A percentile compares a stretch with the other conserved stretches of the same genome.
Conservation (phyloP, 495 filamentous ascomycete species). For the Penicillium roqueforti region DNA sequence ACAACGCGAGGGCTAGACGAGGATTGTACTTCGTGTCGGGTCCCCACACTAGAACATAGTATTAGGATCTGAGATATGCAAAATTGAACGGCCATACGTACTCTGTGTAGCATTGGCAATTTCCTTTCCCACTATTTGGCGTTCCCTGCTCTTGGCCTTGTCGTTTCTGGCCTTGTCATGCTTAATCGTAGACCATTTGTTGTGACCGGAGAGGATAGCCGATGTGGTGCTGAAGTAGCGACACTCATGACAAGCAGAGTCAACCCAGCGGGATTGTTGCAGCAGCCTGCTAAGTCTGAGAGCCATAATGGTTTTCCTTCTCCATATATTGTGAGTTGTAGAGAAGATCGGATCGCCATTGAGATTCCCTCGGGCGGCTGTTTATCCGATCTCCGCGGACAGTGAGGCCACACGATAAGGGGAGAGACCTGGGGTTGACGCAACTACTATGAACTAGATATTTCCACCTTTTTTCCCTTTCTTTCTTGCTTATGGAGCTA, state of each 20-base stretch:
- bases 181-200: slow-evolving; percentile 89
- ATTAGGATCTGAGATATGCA: slow-evolving; percentile 11
- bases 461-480: neutral
- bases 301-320: slow-evolving; percentile 12
- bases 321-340: neutral
- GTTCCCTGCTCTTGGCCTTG: slow-evolving; percentile 49
- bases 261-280: neutral
- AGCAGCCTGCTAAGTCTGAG: slow-evolving; percentile 16
- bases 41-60: slow-evolving; percentile 49
- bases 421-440: slow-evolving; percentile 8
- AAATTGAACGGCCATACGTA: slow-evolving; percentile 19
- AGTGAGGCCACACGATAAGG: slow-evolving; percentile 30
- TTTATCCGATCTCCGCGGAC: slow-evolving; percentile 38
- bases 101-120: slow-evolving; percentile 53
- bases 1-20: slow-evolving; percentile 65
- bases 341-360: slow-evolving; percentile 3
- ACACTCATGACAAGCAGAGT: slow-evolving; percentile 15
- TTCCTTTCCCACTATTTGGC: slow-evolving; percentile 47
- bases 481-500: slow-evolving; percentile 24
- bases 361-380: slow-evolving; percentile 27
- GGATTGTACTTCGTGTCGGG: slow-evolving; percentile 69
- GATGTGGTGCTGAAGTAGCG: slow-evolving; percentile 51
- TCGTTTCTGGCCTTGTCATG: slow-evolving; percentile 89
- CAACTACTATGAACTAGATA: neutral
- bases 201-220: slow-evolving; percentile 64